Evolutionary conservation across 2,329 filamentous ascomycete species (phyloP).

Genomic region (Cladophialophora yegresii): DNA sequence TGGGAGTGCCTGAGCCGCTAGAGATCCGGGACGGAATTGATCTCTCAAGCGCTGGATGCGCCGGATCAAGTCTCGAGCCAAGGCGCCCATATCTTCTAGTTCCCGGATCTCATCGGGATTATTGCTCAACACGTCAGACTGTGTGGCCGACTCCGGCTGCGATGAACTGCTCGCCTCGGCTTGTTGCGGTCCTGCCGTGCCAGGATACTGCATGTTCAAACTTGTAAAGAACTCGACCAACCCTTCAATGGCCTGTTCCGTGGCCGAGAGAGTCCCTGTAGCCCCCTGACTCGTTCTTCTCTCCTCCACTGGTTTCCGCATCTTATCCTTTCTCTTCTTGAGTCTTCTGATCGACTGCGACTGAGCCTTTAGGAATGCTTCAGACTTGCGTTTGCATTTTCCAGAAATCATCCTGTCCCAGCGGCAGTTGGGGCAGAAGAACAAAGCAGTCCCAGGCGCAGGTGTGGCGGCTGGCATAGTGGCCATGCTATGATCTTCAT

Average conservation of each 20-base stretch:
- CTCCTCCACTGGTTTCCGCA: constrained; percentile 32
- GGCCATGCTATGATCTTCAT: constrained; percentile 6
- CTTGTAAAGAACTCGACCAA: constrained; percentile 33
- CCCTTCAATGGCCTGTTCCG: constrained; percentile 30
- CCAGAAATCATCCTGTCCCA: constrained; percentile 35
- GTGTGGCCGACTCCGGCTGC: background rate
- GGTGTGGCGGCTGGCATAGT: constrained; percentile 11
- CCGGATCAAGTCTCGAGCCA: constrained; percentile 33
- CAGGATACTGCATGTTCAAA: constrained; percentile 23
- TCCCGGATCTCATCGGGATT: constrained; percentile 31
- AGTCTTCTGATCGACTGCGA: constrained; percentile 26
- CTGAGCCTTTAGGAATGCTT: constrained; percentile 28
- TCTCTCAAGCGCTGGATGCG: constrained; percentile 34
- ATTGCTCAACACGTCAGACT: background rate
- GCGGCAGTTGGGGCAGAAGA: constrained; percentile 37
- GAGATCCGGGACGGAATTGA: constrained; percentile 34
- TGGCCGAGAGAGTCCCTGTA: background rate
- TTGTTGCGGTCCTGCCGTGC: background rate
- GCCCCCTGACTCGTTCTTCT: constrained; percentile 21
- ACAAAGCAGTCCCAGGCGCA: constrained; percentile 23
- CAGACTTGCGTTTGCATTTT: constrained; percentile 34
- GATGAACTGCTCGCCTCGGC: constrained; percentile 1
- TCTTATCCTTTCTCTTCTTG: constrained; percentile 32
- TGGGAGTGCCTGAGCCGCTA: constrained; percentile 34
- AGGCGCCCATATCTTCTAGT: constrained; percentile 33